phyloP scores from a whole-genome alignment of 2,329 filamentous ascomycete genomes.

The Cladorrhinum sp. region DNA sequence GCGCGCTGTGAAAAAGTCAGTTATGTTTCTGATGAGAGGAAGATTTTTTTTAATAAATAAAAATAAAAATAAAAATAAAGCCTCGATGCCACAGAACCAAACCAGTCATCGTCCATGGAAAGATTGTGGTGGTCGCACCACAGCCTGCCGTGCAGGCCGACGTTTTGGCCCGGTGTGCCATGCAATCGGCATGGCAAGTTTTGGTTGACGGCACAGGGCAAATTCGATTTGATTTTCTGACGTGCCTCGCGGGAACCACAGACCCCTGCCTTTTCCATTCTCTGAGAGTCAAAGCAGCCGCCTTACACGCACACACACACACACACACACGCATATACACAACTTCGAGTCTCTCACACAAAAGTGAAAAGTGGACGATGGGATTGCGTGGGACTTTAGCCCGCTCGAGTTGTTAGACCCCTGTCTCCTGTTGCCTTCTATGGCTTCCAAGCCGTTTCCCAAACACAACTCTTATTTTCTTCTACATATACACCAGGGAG shows the following conservation, averaged over 20 bases:
- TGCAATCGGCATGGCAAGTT: not conserved
- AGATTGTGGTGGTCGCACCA: not conserved
- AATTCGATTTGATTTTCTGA: constrained; percentile 5
- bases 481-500: constrained; percentile 11
- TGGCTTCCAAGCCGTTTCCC: constrained; percentile 20
- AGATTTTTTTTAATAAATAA: too few relatives aligned
- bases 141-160: not conserved
- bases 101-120: not conserved
- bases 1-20: not conserved
- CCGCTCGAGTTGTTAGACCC: constrained; percentile 13
- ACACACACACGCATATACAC: not conserved
- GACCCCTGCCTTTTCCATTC: not conserved
- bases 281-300: not conserved
- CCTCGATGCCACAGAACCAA: not conserved
- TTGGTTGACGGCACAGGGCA: not conserved
- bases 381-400: constrained; percentile 10
- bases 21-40: not conserved
- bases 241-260: not conserved
- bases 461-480: not conserved
- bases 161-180: constrained; percentile 6
- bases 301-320: too few relatives aligned
- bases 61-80: too few relatives aligned
- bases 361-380: not conserved
- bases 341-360: not conserved
- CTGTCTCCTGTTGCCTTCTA: constrained; percentile 20